Percentiles rank a stretch among this genome's conserved stretches.
phyloP scores from a whole-genome alignment of 805 yeast species.

The Hanseniaspora hatyaiensis region DNA sequence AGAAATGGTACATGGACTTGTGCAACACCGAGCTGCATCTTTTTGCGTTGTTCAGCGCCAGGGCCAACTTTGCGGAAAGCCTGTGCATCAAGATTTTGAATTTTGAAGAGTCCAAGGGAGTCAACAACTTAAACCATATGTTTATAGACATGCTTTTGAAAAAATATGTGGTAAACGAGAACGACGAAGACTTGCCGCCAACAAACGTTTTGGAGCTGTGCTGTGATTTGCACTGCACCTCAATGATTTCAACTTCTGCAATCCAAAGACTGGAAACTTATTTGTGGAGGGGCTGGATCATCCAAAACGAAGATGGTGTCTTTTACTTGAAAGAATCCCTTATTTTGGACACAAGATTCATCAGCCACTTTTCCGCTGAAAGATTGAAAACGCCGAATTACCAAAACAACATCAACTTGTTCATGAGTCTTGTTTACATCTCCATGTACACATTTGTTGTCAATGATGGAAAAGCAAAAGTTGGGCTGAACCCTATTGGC shows the following conservation, averaged over 20 bases:
- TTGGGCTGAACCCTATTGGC: slow-evolving; percentile 31
- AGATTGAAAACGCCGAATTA: slow-evolving; percentile 76
- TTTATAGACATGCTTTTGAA: slow-evolving; percentile 69
- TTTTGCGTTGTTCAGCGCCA: slow-evolving; percentile 45
- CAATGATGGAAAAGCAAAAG: slow-evolving; percentile 44
- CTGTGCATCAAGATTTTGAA: slow-evolving; percentile 64
- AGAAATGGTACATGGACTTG: slow-evolving; percentile 62
- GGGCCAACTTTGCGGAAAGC: slow-evolving; percentile 62
- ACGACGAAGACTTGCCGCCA: slow-evolving; percentile 51
- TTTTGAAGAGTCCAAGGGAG: slow-evolving; percentile 37
- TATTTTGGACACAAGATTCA: slow-evolving; percentile 42
- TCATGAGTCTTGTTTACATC: slow-evolving; percentile 53
- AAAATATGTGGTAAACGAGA: slow-evolving; percentile 53
- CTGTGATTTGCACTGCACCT: slow-evolving; percentile 70
- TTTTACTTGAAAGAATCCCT: slow-evolving; percentile 50
- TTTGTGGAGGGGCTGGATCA: slow-evolving; percentile 91
- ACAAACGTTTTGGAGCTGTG: slow-evolving; percentile 74
- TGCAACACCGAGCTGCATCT: slow-evolving; percentile 52
- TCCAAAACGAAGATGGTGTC: slow-evolving; percentile 57
- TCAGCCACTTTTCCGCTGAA: slow-evolving; percentile 65
- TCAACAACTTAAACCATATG: slow-evolving; percentile 37
- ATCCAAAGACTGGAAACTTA: slow-evolving; percentile 78
- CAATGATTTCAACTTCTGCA: slow-evolving; percentile 67
- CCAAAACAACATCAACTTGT: slow-evolving; percentile 62
- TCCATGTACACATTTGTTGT: slow-evolving; percentile 46